Conservation (phyloP, 768 basidiomycete species). For the Podaxis rugospora region DNA sequence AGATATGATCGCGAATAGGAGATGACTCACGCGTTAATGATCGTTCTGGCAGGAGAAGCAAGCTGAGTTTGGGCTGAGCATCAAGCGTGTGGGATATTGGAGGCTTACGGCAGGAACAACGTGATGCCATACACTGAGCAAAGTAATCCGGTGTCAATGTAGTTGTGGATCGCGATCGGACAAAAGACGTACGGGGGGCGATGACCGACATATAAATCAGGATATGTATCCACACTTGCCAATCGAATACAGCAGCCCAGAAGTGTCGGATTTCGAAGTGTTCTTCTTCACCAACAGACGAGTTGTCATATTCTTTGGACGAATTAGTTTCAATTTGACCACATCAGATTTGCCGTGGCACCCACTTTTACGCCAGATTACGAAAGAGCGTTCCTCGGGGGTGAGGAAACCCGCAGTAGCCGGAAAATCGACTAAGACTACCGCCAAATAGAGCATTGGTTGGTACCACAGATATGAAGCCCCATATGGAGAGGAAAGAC, state of each 20-base stretch:
- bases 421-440: slow-evolving; percentile 62
- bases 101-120: slow-evolving; percentile 60
- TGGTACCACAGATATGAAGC: neutral
- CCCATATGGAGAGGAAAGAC: slow-evolving; percentile 5
- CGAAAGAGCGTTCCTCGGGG: slow-evolving; percentile 51
- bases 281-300: slow-evolving; percentile 58
- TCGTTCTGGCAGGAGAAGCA: slow-evolving; percentile 36
- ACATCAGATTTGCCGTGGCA: neutral
- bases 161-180: neutral
- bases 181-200: slow-evolving; percentile 45
- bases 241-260: slow-evolving; percentile 50
- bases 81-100: neutral
- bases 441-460: neutral
- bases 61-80: neutral
- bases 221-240: slow-evolving; percentile 58
- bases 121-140: slow-evolving; percentile 63
- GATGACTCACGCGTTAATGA: slow-evolving; percentile 44
- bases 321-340: neutral
- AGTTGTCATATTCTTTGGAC: slow-evolving; percentile 48
- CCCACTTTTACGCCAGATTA: slow-evolving; percentile 54
- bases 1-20: neutral
- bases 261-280: slow-evolving; percentile 51
- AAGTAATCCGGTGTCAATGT: neutral
- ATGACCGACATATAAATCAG: slow-evolving; percentile 56
- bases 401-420: slow-evolving; percentile 56